These are phyloP conservation scores for Gryganskiella cystojenkinii DNA, from an alignment of 192 early-diverging fungal species.

Conservation along the genomic window DNA sequence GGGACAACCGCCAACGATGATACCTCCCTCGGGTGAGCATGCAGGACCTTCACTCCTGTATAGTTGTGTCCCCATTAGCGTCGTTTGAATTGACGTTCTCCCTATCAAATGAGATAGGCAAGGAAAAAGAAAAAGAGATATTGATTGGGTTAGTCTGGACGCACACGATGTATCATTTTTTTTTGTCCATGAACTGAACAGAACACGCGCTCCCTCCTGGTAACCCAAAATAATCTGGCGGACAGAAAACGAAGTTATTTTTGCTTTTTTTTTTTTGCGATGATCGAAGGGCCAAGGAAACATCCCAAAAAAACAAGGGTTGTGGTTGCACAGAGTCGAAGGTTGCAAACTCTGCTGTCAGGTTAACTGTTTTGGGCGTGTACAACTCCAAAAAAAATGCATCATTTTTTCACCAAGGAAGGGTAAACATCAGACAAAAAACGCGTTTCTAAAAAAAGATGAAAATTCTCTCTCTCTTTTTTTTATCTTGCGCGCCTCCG, in stretches of 20 bases:
- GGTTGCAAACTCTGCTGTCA: not conserved
- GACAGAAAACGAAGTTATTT: not conserved
- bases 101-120: constrained; percentile 5
- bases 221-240: not conserved
- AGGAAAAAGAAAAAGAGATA: not conserved
- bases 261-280: too few relatives aligned
- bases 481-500: not conserved
- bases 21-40: constrained; percentile 26
- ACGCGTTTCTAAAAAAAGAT: not conserved
- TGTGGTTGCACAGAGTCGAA: not conserved
- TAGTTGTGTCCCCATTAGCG: constrained; percentile 48
- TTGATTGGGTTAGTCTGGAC: too few relatives aligned
- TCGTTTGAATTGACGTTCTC: constrained; percentile 43
- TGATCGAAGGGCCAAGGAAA: too few relatives aligned
- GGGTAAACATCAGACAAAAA: not conserved
- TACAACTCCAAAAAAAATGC: not conserved
- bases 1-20: constrained; percentile 42
- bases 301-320: not conserved
- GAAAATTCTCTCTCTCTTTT: not conserved
- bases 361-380: not conserved
- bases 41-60: constrained; percentile 51
- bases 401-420: not conserved
- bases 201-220: too few relatives aligned
- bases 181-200: too few relatives aligned
- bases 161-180: too few relatives aligned